A percentile compares a stretch with the other conserved stretches of the same genome.
Conservation (phyloP, 108 stramenopile species). For the Licmophora abbreviata region DNA sequence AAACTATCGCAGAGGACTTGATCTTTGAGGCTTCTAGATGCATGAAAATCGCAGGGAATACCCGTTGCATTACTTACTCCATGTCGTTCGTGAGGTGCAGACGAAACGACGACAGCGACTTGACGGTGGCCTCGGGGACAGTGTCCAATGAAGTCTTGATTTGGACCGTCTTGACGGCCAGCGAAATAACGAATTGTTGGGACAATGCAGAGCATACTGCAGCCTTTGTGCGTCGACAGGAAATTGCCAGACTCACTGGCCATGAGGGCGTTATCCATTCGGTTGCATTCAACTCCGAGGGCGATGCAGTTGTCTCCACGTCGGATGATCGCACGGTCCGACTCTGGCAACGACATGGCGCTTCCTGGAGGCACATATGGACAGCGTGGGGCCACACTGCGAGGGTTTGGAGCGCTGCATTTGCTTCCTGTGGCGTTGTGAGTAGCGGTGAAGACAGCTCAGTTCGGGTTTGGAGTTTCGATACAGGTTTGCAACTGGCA, state of each 20-base stretch:
- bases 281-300: constrained; percentile 10
- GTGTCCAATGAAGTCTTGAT: constrained; percentile 48
- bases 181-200: no score
- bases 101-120: neutral
- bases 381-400: constrained; percentile 72
- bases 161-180: constrained; percentile 25
- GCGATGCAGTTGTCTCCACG: constrained; percentile 44
- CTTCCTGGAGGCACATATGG: constrained; percentile 27
- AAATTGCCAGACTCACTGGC: constrained; percentile 26
- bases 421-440: constrained; percentile 11
- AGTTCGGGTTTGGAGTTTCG: constrained; percentile 46
- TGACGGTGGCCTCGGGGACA: constrained; percentile 39
- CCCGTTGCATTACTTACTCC: constrained; percentile 45
- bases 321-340: constrained; percentile 79
- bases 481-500: constrained; percentile 23
- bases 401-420: constrained; percentile 57
- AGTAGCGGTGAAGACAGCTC: constrained; percentile 56
- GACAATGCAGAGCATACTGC: no score
- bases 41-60: constrained; percentile 22
- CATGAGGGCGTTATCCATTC: constrained; percentile 60
- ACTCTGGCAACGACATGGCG: constrained; percentile 32
- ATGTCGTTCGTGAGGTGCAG: constrained; percentile 17
- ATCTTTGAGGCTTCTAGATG: no score
- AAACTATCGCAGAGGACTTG: no score
- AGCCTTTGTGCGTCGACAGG: neutral